Percentiles rank a stretch among this genome's conserved stretches.
Evolutionary conservation across 371 early-diverging fungal genomes (phyloP).

Genomic region (Chytridium lagenaria): DNA sequence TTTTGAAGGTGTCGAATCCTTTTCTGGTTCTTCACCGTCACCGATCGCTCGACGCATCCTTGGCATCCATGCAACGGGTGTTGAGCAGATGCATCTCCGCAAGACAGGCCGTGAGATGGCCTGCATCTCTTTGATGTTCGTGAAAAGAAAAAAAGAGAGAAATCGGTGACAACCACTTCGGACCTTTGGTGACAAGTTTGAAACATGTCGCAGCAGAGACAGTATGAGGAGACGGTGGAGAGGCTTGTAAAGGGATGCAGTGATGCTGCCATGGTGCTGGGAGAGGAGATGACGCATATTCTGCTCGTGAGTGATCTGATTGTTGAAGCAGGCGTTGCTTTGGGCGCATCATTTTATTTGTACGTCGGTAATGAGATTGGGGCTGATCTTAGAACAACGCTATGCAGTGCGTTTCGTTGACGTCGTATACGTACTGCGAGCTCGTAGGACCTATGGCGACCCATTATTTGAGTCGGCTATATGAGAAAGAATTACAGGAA

Average conservation of each 20-base stretch:
- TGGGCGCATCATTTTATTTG: no score
- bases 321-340: no score
- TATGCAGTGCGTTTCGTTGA: not conserved
- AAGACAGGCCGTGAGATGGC: not conserved
- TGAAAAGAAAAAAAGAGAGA: not conserved
- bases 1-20: no score
- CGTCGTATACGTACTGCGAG: not conserved
- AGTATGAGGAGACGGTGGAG: no score
- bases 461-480: not conserved
- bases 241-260: not conserved
- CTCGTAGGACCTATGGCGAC: not conserved
- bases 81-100: conserved; percentile 14
- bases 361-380: not conserved
- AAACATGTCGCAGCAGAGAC: not conserved
- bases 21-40: not conserved
- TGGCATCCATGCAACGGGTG: not conserved
- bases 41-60: not conserved
- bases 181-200: not conserved
- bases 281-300: not conserved
- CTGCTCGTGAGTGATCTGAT: not conserved
- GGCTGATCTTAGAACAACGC: not conserved
- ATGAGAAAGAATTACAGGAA: not conserved
- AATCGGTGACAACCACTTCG: not conserved
- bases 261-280: not conserved
- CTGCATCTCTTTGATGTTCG: not conserved